Evolutionary conservation across 768 basidiomycete species (phyloP).

Genomic region (Pulveroboletus sp.): DNA sequence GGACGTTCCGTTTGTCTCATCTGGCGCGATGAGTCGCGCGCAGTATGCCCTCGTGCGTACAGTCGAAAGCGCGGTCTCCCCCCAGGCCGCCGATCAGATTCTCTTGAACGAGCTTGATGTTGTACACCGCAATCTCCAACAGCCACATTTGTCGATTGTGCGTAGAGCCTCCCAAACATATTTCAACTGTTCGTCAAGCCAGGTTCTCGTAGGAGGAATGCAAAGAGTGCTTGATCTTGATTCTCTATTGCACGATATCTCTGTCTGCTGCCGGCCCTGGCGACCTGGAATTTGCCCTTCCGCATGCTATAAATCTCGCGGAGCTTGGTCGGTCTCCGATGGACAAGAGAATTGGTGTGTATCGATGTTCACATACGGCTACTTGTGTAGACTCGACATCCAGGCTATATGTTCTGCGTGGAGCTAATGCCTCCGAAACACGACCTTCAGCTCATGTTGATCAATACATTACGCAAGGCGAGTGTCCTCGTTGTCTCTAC

Average conservation of each 20-base stretch:
- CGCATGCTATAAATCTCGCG: constrained; percentile 71
- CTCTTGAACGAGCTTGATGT: constrained; percentile 55
- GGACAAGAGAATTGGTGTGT: constrained; percentile 64
- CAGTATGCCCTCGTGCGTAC: constrained; percentile 75
- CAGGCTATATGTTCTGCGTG: constrained; percentile 76
- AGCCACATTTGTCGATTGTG: constrained; percentile 50
- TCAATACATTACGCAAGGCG: constrained; percentile 83
- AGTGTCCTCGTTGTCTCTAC: background rate
- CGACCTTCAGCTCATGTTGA: constrained; percentile 76
- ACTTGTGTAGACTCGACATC: constrained; percentile 1
- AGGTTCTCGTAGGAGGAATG: constrained; percentile 46
- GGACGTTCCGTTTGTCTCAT: constrained; percentile 76
- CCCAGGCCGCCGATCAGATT: constrained; percentile 56
- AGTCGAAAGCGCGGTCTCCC: constrained; percentile 57
- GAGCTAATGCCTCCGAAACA: constrained; percentile 65
- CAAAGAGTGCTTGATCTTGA: constrained; percentile 61
- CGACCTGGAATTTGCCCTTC: constrained; percentile 66
- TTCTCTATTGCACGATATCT: constrained; percentile 65
- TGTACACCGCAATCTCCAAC: constrained; percentile 49
- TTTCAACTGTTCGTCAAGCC: constrained; percentile 6
- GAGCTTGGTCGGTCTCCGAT: constrained; percentile 58
- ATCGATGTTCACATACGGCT: background rate
- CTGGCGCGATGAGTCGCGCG: constrained; percentile 69
- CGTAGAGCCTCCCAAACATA: constrained; percentile 26
- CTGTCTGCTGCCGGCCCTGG: constrained; percentile 38